phyloP scores from a whole-genome alignment of 73 alveolate species.

The Blepharisma japonicum region DNA sequence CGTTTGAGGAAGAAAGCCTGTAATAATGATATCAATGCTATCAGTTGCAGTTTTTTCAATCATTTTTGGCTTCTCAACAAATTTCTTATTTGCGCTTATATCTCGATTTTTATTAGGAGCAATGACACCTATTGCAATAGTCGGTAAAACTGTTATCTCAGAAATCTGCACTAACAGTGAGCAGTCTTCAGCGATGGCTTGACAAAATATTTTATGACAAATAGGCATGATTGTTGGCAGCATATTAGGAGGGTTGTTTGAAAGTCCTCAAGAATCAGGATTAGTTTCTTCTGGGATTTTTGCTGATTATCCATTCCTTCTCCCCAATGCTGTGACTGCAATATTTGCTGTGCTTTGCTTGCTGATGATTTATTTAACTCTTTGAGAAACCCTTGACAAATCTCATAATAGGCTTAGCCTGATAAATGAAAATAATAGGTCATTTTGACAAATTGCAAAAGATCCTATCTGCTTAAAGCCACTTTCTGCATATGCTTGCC shows the following conservation, averaged over 20 bases:
- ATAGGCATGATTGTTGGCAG: background rate
- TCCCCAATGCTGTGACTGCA: background rate
- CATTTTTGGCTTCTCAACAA: background rate
- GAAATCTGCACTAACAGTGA: slow-evolving; percentile 6
- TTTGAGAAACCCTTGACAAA: background rate
- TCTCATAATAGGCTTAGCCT: background rate
- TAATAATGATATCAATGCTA: background rate
- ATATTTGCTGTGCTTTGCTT: background rate
- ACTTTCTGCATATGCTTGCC: background rate
- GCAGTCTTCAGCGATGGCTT: slow-evolving; percentile 24
- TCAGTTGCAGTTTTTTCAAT: background rate
- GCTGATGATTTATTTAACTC: background rate
- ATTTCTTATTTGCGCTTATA: background rate
- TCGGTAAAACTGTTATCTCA: background rate
- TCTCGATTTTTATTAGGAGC: slow-evolving; percentile 4
- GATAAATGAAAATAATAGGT: background rate
- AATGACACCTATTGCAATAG: background rate
- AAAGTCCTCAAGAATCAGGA: background rate
- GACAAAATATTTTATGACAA: background rate
- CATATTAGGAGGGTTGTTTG: slow-evolving; percentile 9
- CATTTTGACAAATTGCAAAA: background rate
- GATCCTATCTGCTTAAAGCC: background rate
- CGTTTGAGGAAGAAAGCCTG: background rate
- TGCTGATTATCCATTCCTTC: background rate
- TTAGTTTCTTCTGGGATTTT: background rate